Evolutionary conservation across 179 eudicot genomes (phyloP).

Genomic region (Vitellaria paradoxa): DNA sequence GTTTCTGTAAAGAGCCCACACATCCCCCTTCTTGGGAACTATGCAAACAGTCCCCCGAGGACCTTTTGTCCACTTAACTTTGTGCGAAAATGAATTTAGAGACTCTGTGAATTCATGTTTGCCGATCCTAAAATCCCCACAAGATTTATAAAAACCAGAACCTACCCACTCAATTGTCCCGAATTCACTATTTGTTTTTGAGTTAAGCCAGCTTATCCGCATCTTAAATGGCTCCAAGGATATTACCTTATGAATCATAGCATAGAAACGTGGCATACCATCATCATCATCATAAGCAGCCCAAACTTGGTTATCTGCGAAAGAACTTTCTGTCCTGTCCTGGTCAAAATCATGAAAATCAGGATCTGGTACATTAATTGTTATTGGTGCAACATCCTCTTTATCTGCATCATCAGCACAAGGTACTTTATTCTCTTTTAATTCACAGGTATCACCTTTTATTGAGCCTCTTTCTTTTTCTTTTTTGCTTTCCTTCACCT

Average conservation of each 20-base stretch:
- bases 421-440: constrained; percentile 30
- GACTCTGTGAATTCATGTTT: constrained; percentile 54
- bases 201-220: constrained; percentile 91
- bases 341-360: constrained; percentile 96
- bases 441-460: constrained; percentile 22
- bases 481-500: constrained; percentile 26
- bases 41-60: constrained; percentile 61
- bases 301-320: constrained; percentile 88
- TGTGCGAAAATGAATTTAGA: constrained; percentile 86
- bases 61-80: constrained; percentile 77
- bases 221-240: constrained; percentile 84
- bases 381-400: constrained; percentile 26
- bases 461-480: constrained; percentile 25
- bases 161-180: constrained; percentile 67
- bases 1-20: constrained; percentile 90
- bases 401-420: constrained; percentile 21
- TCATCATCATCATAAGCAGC: constrained; percentile 92
- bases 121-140: constrained; percentile 80
- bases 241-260: constrained; percentile 69
- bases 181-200: constrained; percentile 74
- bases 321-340: constrained; percentile 70
- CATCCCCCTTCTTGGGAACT: constrained; percentile 76
- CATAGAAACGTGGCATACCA: constrained; percentile 98
- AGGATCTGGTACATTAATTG: constrained; percentile 90
- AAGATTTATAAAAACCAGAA: constrained; percentile 78